Evolutionary conservation across 805 yeast genomes (phyloP), one percentile per base, ranked within the genome.

Genomic region (Starmerella apicola): DNA sequence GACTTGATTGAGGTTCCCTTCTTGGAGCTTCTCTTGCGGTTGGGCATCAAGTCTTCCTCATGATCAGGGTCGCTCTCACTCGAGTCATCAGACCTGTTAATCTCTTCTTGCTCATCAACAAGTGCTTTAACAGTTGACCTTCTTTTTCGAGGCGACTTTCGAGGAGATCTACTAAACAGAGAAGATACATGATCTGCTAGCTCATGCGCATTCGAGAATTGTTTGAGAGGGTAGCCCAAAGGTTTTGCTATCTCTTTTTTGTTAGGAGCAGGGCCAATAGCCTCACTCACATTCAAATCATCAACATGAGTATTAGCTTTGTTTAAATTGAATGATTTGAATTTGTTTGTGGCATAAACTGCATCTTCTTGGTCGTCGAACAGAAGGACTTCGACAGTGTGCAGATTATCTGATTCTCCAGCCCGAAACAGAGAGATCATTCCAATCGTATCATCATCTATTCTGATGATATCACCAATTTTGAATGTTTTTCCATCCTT

Each of bases 401-500:
- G 49, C 13, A 37, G 10, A 9, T 19, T 22, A 5, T 35, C 41
- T 16, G 47, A 26, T 26, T 39, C 46, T 17, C 49, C 47, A 32
- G 15, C 34, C 9, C 24, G 25, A 25, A 47, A 37, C 10, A 41
- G 29, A 2, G 40, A 17, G 5, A 48, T 31, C n/a, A 38, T 21
- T 1, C 49, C 49, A 4, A 32, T 39, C 5, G 34, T 38, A n/a
- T n/a, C n/a, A n/a, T n/a, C n/a, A n/a, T n/a, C n/a, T n/a, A n/a
- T n/a, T n/a, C n/a, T n/a, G 15, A 46, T 41, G 18, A 44, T 19
- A 16, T 44, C 49, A 3, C 47, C 48, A 8, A 23, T 20, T 15
- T 22, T 13, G 35, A 31, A 38, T 2, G 32, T 9, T 7, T 16
- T 30, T 9, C 19, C 28, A 9, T n/a, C 42, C 9, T 34, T 30